Percentiles rank a stretch among this genome's conserved stretches.
Conservation (phyloP, 768 basidiomycete species). For the Gautieria morchelliformis region DNA sequence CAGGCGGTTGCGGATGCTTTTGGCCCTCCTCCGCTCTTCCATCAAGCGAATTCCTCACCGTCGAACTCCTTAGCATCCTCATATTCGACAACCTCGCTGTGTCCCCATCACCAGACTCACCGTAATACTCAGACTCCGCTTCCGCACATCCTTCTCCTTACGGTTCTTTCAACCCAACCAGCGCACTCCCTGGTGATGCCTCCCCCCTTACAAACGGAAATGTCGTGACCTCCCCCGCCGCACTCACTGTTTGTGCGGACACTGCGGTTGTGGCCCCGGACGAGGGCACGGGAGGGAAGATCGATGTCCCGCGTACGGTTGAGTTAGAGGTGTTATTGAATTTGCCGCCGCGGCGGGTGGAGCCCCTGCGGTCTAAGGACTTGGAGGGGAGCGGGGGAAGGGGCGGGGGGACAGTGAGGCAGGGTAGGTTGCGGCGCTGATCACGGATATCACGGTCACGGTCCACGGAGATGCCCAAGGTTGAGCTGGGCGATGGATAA, state of each 20-base stretch:
- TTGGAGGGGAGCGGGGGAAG: too few species aligned
- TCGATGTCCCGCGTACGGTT: conserved; percentile 36
- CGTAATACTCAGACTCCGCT: too few species aligned
- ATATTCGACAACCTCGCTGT: background rate
- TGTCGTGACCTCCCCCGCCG: background rate
- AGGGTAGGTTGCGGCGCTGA: conserved; percentile 37
- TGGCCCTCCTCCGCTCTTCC: background rate
- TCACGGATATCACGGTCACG: conserved; percentile 25
- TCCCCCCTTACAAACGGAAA: background rate
- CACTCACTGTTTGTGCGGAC: too few species aligned
- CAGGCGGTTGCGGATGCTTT: background rate
- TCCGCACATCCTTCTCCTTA: conserved; percentile 6
- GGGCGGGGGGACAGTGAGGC: conserved; percentile 47
- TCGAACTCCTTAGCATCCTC: background rate
- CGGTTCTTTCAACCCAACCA: conserved; percentile 2
- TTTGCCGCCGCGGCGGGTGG: conserved; percentile 27
- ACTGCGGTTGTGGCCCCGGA: too few species aligned
- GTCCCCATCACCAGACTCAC: too few species aligned
- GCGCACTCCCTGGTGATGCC: too few species aligned
- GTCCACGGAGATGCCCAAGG: conserved; percentile 20
- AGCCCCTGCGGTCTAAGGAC: too few species aligned
- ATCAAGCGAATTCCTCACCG: conserved; percentile 3
- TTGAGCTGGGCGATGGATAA: conserved; percentile 35
- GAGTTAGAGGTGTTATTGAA: conserved; percentile 33
- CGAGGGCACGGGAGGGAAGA: too few species aligned